Evolutionary conservation across 768 basidiomycete species (phyloP).

Genomic region (Mycena haematopus): DNA sequence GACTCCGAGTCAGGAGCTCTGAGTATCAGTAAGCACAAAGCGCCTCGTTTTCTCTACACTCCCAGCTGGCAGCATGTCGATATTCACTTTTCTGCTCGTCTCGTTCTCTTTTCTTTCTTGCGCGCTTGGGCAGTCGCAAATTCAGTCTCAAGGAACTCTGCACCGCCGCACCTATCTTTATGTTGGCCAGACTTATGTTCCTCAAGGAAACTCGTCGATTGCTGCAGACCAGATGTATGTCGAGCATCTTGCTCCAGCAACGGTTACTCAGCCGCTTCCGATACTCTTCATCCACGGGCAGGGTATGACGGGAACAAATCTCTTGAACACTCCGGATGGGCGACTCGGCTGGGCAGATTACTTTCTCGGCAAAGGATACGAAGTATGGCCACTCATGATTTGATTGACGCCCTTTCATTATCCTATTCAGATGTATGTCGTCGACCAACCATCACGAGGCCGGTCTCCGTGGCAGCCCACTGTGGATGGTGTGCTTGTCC

Average conservation of each 20-base stretch:
- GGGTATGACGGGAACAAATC: slow-evolving; percentile 59
- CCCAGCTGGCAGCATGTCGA: not conserved
- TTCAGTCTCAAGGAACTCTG: slow-evolving; percentile 37
- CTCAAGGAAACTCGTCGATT: slow-evolving; percentile 43
- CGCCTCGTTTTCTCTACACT: not conserved
- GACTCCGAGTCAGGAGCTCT: no score
- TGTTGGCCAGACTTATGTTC: slow-evolving; percentile 49
- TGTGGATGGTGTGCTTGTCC: slow-evolving; percentile 36
- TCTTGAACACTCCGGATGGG: slow-evolving; percentile 61
- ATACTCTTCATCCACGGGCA: slow-evolving; percentile 56
- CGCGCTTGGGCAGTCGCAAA: slow-evolving; percentile 2
- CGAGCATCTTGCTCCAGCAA: slow-evolving; percentile 52
- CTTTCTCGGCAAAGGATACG: slow-evolving; percentile 56
- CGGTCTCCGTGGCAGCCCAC: slow-evolving; percentile 45
- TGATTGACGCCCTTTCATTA: no score
- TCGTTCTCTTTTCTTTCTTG: not conserved
- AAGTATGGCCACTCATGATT: slow-evolving; percentile 38
- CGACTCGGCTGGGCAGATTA: slow-evolving; percentile 64
- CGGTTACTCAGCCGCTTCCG: slow-evolving; percentile 46
- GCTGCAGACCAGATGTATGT: slow-evolving; percentile 58
- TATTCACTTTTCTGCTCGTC: not conserved
- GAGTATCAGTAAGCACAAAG: not conserved
- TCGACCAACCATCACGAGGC: slow-evolving; percentile 45
- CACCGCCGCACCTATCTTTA: slow-evolving; percentile 58
- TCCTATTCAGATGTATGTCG: slow-evolving; percentile 43